Conservation (phyloP, 345 rosid genomes). For the Citrus maxima region DNA sequence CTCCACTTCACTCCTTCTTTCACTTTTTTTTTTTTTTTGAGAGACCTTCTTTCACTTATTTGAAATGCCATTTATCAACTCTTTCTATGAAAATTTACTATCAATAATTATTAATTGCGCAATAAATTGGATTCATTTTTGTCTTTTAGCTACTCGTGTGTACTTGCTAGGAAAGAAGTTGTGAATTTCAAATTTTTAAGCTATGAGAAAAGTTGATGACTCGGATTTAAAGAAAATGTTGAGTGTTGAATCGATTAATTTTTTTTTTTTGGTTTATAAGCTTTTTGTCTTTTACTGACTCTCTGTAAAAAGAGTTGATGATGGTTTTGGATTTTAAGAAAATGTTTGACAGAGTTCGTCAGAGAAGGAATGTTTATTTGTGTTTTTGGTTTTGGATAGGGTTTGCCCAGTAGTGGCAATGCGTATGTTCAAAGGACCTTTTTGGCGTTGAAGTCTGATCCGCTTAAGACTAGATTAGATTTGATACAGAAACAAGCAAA, state of each 20-base stretch:
- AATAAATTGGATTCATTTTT: too few relatives aligned
- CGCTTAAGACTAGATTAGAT: slow-evolving; percentile 74
- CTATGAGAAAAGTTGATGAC: neutral
- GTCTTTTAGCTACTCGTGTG: too few relatives aligned
- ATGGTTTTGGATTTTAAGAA: neutral
- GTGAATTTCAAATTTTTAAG: too few relatives aligned
- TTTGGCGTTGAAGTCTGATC: slow-evolving; percentile 78
- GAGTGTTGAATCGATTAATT: neutral
- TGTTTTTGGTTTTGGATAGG: slow-evolving; percentile 32
- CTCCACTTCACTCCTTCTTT: neutral
- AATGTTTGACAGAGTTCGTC: neutral
- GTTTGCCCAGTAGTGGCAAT: slow-evolving; percentile 51
- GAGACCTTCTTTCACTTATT: neutral
- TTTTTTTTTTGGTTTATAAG: neutral
- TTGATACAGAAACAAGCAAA: slow-evolving; percentile 86
- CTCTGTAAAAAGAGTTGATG: neutral
- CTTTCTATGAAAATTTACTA: too few relatives aligned
- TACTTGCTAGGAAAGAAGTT: too few relatives aligned
- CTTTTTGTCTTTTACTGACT: neutral
- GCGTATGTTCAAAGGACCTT: slow-evolving; percentile 66
- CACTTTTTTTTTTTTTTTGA: too few relatives aligned
- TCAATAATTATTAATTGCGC: too few relatives aligned
- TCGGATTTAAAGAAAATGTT: neutral
- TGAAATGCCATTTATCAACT: too few relatives aligned
- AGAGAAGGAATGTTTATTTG: neutral